Base-by-base conservation (phyloP, 1,139 yeast species). In the Scheffersomyces stambukii region DNA sequence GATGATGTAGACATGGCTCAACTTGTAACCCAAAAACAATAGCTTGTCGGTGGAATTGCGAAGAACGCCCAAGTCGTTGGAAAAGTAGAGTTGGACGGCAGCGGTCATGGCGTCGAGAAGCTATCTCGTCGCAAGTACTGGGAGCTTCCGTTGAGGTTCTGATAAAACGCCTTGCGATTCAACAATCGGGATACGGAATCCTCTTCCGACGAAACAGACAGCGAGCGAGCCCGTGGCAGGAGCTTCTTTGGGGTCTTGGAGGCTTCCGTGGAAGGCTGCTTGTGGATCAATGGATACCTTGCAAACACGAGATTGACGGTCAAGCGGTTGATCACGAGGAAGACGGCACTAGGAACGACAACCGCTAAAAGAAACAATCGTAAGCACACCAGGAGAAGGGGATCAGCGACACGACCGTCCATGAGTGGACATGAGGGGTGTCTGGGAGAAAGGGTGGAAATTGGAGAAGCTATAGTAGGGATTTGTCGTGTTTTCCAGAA, bases 71-170 rank as follows among this genome's bases (percentile, higher is more conserved):
- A 60, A 41, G 41, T 64, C 69, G 17, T 40, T 44, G 4, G 73
- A 69, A 24, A 64, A 54, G 41, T 58, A 66, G 4, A 66, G 40
- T 31, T 60, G 64, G 6, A 29, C 24, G 4, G 33, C 30, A 14
- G 28, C 50, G 51, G 46, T 52, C 40, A 31, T 34, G 45, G 48
- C 11, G 20, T 11, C 4, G 60, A 44, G 33, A 63, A 57, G 31
- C 71, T 64, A 41, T 66, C 73, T 32, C 73, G 44, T 31, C 73
- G 43, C 20, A 65, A 46, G 38, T 60, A 65, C 38, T 63, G 72
- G 2, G 70, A 59, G 37, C 70, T 64, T 39, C 55, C 63, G 42
- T 64, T 65, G 32, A 62, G 48, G 33, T 54, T 57, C 31, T 51
- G 49, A 43, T 64, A 65, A 40, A 64, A 60, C 12, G 38, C 22